Conservation (phyloP, 495 filamentous ascomycete genomes). For the Stereocaulon alpinum region DNA sequence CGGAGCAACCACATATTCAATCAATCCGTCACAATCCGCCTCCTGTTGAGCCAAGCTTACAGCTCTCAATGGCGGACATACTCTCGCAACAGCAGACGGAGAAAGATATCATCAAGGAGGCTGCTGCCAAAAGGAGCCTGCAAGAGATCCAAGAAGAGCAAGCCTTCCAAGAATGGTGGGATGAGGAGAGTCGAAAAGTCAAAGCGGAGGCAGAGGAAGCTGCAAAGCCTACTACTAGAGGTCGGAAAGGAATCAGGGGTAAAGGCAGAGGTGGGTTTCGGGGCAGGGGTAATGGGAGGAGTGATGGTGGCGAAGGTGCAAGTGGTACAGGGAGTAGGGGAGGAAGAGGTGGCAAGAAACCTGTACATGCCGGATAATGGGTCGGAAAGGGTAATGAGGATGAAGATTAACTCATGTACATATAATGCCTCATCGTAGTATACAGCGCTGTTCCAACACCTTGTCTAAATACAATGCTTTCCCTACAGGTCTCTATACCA, state of each 20-base stretch:
- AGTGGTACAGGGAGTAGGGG: constrained; percentile 8
- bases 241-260: constrained; percentile 12
- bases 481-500: neutral
- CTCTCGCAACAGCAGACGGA: constrained; percentile 76
- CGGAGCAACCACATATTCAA: constrained; percentile 28
- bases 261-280: constrained; percentile 27
- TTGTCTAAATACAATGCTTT: neutral
- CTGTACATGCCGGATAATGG: neutral
- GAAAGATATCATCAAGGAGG: constrained; percentile 71
- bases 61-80: constrained; percentile 76
- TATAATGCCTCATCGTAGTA: neutral
- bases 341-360: neutral
- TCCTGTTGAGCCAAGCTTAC: constrained; percentile 45
- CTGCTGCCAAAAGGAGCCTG: constrained; percentile 71
- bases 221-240: constrained; percentile 21
- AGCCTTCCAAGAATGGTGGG: constrained; percentile 98
- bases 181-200: constrained; percentile 69
- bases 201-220: constrained; percentile 53
- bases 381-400: neutral
- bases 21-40: constrained; percentile 40
- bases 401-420: neutral
- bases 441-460: neutral
- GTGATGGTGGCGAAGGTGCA: constrained; percentile 25
- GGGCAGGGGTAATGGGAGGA: constrained; percentile 19
- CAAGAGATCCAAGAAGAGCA: constrained; percentile 95